These are phyloP conservation scores for Eucalyptus curtisii DNA, from an alignment of 345 rosid genomes.

Conservation along the genomic window DNA sequence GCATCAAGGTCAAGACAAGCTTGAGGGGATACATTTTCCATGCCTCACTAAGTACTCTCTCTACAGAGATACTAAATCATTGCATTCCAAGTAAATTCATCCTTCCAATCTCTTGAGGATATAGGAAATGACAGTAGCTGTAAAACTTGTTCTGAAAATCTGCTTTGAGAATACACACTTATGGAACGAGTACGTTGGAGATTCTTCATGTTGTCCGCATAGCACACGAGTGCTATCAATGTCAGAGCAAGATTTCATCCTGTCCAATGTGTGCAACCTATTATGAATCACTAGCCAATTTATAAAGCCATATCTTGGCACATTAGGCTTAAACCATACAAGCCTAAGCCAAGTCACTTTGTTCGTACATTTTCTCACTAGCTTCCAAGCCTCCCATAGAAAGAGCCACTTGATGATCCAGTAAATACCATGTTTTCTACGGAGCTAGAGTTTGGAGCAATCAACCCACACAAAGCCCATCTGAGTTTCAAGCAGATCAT, in stretches of 20 bases:
- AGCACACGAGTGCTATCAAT: neutral
- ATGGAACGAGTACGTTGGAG: accelerated
- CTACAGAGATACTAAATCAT: neutral
- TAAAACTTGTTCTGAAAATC: neutral
- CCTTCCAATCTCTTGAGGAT: neutral
- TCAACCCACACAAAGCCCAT: neutral
- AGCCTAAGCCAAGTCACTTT: neutral
- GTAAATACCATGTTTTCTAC: neutral
- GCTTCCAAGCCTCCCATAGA: neutral
- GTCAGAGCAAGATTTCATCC: neutral
- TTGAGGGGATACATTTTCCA: neutral
- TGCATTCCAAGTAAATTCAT: neutral
- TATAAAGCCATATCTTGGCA: neutral
- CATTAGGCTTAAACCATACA: neutral
- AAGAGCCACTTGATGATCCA: neutral
- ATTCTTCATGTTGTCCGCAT: accelerated
- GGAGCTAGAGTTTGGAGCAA: neutral
- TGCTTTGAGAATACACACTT: neutral
- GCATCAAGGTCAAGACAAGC: neutral
- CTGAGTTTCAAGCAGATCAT: neutral
- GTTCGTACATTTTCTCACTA: neutral
- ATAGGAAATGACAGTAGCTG: neutral
- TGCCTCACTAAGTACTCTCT: neutral
- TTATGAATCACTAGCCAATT: accelerated
- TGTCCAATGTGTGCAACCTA: neutral